phyloP scores from a whole-genome alignment of 129 eudicot genomes.

The Lonicera japonica region DNA sequence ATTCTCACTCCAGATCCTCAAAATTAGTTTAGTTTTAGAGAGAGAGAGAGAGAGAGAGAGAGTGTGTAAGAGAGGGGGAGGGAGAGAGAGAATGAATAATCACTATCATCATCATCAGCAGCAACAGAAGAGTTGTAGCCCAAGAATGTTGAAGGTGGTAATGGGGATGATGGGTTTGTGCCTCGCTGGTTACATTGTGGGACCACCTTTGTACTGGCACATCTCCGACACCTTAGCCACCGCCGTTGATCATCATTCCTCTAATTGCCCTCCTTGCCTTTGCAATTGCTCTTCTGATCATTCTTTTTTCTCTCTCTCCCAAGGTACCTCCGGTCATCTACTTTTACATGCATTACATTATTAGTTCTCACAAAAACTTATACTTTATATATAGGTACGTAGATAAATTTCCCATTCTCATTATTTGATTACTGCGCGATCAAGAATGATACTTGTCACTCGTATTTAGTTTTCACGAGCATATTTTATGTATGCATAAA shows the following conservation, averaged over 20 bases:
- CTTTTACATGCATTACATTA: not conserved
- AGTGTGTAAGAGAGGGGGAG: not conserved
- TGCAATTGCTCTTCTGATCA: slow-evolving; percentile 30
- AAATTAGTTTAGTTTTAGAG: too few species aligned
- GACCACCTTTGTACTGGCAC: slow-evolving; percentile 42
- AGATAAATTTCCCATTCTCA: too few species aligned
- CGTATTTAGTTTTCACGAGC: too few species aligned
- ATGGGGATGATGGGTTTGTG: slow-evolving; percentile 20
- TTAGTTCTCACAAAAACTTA: too few species aligned
- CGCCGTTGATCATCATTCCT: slow-evolving; percentile 4
- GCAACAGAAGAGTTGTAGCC: slow-evolving; percentile 3
- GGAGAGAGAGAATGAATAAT: not conserved
- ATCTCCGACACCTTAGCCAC: slow-evolving; percentile 18
- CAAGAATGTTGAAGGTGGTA: slow-evolving; percentile 14
- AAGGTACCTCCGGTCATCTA: slow-evolving; percentile 10
- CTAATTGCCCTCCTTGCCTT: slow-evolving; percentile 29
- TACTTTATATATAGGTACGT: too few species aligned
- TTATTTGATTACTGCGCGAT: too few species aligned
- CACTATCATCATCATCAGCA: not conserved
- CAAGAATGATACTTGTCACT: too few species aligned
- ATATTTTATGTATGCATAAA: too few species aligned
- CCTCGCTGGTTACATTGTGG: slow-evolving; percentile 29
- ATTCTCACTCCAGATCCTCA: too few species aligned
- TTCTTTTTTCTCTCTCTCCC: slow-evolving; percentile 21
- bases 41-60: not conserved